Conservation (phyloP, 257 asterid species). For the Solanum etuberosum region DNA sequence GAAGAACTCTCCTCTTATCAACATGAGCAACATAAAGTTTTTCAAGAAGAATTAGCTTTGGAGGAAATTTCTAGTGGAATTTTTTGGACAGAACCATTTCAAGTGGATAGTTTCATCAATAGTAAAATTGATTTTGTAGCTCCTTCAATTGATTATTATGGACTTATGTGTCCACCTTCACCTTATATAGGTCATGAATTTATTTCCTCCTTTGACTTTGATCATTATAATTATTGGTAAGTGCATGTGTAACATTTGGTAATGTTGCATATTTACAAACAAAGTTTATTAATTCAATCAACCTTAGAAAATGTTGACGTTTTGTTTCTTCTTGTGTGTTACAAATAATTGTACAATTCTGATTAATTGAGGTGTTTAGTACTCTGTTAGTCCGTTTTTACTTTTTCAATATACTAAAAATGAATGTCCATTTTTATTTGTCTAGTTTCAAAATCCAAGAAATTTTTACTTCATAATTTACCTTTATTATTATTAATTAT, state of each 20-base stretch:
- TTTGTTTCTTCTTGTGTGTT: neutral
- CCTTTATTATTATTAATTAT: no score
- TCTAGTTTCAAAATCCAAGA: neutral
- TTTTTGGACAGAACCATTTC: slow-evolving; percentile 6
- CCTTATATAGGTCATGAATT: slow-evolving; percentile 7
- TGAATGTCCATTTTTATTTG: no score
- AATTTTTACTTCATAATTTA: no score
- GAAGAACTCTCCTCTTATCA: neutral
- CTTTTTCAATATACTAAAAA: neutral
- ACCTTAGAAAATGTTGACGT: neutral
- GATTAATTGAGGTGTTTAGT: neutral
- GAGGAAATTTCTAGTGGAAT: neutral
- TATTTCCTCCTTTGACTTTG: neutral
- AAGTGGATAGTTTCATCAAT: neutral
- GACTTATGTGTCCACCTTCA: slow-evolving; percentile 14
- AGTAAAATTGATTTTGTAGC: neutral
- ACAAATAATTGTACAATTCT: neutral
- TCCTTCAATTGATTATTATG: neutral
- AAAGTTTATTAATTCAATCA: neutral
- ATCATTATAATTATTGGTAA: neutral
- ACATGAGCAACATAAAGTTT: neutral
- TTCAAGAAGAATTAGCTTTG: neutral
- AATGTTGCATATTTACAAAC: neutral
- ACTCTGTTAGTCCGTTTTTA: neutral
- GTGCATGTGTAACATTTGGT: neutral